Evolutionary conservation across 345 rosid species (phyloP).

Genomic region (Lepidium africanum): DNA sequence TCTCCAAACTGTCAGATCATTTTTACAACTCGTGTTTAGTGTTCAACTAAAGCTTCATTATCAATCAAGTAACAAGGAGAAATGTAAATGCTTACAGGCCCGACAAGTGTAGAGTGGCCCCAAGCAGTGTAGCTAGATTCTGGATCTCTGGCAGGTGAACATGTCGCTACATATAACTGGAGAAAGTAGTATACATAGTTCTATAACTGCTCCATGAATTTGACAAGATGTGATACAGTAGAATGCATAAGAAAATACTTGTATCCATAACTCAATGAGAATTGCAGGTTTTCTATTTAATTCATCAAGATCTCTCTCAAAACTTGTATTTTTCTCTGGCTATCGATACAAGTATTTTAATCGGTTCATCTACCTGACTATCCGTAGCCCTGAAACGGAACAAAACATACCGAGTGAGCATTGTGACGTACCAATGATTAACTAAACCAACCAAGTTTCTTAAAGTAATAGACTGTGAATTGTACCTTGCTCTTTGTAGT

Average conservation of each 20-base stretch:
- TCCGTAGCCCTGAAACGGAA: slow-evolving; percentile 73
- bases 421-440: neutral
- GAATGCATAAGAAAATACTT: neutral
- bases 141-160: slow-evolving; percentile 83
- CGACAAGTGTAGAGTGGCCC: slow-evolving; percentile 96
- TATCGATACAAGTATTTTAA: neutral
- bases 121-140: slow-evolving; percentile 79
- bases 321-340: neutral
- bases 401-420: neutral
- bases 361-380: slow-evolving; percentile 58
- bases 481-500: slow-evolving; percentile 81
- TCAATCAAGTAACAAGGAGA: neutral
- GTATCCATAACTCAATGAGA: neutral
- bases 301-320: neutral
- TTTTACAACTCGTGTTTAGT: neutral
- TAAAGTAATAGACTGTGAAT: neutral
- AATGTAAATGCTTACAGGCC: slow-evolving; percentile 12
- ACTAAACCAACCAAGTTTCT: neutral
- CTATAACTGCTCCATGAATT: neutral
- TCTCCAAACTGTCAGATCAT: slow-evolving; percentile 75
- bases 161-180: slow-evolving; percentile 88
- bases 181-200: neutral
- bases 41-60: neutral
- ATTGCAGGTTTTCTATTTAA: neutral
- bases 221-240: neutral